These are phyloP conservation scores for Neofusicoccum parvum DNA, from an alignment of 2,329 filamentous ascomycete species.

Conservation along the genomic window DNA sequence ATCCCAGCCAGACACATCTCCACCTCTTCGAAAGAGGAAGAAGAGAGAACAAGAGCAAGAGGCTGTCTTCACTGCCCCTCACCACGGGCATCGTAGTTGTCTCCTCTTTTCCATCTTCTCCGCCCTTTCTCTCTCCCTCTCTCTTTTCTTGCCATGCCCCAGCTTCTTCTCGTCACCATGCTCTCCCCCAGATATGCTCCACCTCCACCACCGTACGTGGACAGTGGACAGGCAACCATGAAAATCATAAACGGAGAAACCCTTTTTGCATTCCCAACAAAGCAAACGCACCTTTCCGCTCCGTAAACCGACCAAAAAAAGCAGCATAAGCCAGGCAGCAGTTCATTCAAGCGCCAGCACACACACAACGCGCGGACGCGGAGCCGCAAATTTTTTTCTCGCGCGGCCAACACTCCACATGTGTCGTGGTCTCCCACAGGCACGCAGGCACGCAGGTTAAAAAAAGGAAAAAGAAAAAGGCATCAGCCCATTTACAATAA, in stretches of 20 bases:
- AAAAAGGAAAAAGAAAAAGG: not conserved
- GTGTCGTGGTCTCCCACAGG: not conserved
- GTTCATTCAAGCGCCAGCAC: not conserved
- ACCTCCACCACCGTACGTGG: not conserved
- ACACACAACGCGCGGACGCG: not conserved
- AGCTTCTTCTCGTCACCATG: no score
- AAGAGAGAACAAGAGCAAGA: not conserved
- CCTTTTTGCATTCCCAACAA: not conserved
- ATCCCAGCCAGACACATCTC: not conserved
- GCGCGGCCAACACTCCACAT: not conserved
- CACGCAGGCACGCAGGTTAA: not conserved
- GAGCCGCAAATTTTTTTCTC: not conserved
- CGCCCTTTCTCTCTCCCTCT: not conserved
- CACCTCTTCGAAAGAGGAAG: not conserved
- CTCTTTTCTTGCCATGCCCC: not conserved
- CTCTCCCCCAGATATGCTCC: conserved; percentile 6
- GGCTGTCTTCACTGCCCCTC: not conserved
- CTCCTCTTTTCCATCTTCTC: not conserved
- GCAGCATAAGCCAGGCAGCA: no score
- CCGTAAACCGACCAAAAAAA: no score
- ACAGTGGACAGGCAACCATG: not conserved
- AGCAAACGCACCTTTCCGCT: not conserved
- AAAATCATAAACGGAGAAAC: not conserved
- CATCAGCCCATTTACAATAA: not conserved
- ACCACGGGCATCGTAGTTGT: not conserved